Percentiles rank a stretch among this genome's conserved stretches.
phyloP scores from a whole-genome alignment of 345 rosid species.

The Salix purpurea region DNA sequence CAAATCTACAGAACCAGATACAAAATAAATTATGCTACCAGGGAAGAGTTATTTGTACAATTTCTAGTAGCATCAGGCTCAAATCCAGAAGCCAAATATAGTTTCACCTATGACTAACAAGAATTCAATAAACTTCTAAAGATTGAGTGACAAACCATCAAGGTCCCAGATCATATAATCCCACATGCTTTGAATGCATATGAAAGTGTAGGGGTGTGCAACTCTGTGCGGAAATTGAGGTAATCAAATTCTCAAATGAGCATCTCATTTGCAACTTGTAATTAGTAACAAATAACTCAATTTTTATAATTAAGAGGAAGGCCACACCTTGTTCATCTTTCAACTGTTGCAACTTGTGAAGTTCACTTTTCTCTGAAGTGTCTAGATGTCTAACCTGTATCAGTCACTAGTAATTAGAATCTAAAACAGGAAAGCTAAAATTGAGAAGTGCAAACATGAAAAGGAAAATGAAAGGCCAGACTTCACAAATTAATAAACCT shows the following conservation, averaged over 20 bases:
- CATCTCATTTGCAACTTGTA: background rate
- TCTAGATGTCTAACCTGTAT: slow-evolving; percentile 95
- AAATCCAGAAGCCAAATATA: background rate
- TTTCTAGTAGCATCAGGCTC: background rate
- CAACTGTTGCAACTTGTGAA: slow-evolving; percentile 94
- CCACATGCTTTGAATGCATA: background rate
- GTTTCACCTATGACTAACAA: background rate
- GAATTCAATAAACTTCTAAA: background rate
- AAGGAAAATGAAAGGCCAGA: background rate
- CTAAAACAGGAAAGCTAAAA: background rate
- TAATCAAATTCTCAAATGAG: background rate
- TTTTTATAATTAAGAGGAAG: background rate
- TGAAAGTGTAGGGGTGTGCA: background rate
- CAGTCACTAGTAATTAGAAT: slow-evolving; percentile 9
- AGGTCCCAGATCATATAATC: background rate
- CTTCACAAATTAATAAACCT: slow-evolving; percentile 47
- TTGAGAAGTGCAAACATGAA: background rate
- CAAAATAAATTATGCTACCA: background rate
- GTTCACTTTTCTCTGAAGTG: slow-evolving; percentile 98
- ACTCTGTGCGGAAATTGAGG: background rate
- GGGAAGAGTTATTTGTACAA: background rate
- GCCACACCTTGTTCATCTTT: slow-evolving; percentile 97
- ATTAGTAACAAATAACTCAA: background rate
- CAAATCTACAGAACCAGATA: background rate
- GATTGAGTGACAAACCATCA: background rate